Percentiles rank a stretch among this genome's conserved stretches.
Conservation (phyloP, 352 stramenopile genomes). For the Phytophthora foliorum region DNA sequence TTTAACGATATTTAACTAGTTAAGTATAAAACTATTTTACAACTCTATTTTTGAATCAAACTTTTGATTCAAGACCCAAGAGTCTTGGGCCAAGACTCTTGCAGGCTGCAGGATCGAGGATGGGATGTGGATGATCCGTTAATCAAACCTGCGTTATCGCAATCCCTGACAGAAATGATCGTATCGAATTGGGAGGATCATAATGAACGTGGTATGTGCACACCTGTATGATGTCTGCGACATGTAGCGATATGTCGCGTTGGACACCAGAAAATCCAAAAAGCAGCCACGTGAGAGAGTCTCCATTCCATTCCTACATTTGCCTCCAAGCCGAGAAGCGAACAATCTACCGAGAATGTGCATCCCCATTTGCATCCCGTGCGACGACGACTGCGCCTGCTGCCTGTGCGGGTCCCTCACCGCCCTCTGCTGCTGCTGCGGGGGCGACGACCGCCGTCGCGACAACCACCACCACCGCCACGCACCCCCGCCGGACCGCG, state of each 20-base stretch:
- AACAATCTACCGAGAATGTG: constrained; percentile 11
- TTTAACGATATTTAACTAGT: no score
- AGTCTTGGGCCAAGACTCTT: no score
- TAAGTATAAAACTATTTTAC: no score
- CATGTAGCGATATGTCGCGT: background rate
- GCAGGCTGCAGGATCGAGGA: no score
- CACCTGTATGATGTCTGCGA: no score
- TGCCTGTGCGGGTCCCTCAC: constrained; percentile 46
- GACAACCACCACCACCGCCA: constrained; percentile 21
- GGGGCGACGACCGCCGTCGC: constrained; percentile 25
- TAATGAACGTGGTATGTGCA: no score
- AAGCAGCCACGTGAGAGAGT: background rate
- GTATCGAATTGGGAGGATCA: no score
- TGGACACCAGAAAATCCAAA: constrained; percentile 1
- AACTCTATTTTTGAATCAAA: no score
- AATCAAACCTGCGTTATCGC: no score
- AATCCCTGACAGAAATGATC: no score
- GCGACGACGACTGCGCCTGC: constrained; percentile 40
- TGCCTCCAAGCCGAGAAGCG: constrained; percentile 5
- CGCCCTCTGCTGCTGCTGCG: constrained; percentile 39
- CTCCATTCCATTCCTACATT: constrained; percentile 11
- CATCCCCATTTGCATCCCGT: constrained; percentile 40
- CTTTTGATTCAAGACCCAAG: no score
- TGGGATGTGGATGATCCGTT: no score
- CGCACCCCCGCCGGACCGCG: constrained; percentile 23